Evolutionary conservation across 345 rosid species (phyloP), one percentile per base, ranked within the genome.

Genomic region (Eucalyptus regnans): DNA sequence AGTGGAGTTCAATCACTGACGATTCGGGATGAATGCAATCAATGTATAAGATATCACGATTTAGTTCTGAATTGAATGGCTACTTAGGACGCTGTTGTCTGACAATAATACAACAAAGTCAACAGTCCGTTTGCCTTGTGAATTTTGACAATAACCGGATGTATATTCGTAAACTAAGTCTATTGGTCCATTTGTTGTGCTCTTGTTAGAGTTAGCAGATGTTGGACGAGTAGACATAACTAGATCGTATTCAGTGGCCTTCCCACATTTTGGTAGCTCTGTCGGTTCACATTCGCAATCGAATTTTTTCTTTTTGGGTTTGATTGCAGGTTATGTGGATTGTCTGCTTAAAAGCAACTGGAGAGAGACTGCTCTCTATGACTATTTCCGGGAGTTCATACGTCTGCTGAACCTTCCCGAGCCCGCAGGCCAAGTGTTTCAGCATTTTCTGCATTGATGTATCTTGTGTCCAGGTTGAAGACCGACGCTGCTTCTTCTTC

Each of bases 221-320:
- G 44, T 31, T 20, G 44, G 80, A 68, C 12, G 7, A 68, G 80
- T 33, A 33, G 80, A 17, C 80, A 33, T 68, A 16, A 17, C 22
- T 68, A 31, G 43, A 68, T 68, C 43, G 0, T 33, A 1, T 16
- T 6, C 12, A 17, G 22, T 10, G 3, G n/a, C n/a, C n/a, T 0
- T 68, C 43, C 3, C 23, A 68, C 43, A 68, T 15, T 31, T 68
- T 8, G 80, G 76, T 66, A 66, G 79, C 22, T 66, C 79, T 15
- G 79, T 66, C 1, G 71, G 41, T 66, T 66, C 79, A 16, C 79
- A 31, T 66, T 31, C 79, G 3, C 80, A 33, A 31, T 16, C 3
- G 22, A 31, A 8, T 33, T 16, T 66, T 62, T 66, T 15, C 4
- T 31, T 15, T 66, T 33, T 9, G 80, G 80, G 22, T 68, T 68